Evolutionary conservation across 208 protist species (phyloP).

Genomic region (Wallacemonas sp.): DNA sequence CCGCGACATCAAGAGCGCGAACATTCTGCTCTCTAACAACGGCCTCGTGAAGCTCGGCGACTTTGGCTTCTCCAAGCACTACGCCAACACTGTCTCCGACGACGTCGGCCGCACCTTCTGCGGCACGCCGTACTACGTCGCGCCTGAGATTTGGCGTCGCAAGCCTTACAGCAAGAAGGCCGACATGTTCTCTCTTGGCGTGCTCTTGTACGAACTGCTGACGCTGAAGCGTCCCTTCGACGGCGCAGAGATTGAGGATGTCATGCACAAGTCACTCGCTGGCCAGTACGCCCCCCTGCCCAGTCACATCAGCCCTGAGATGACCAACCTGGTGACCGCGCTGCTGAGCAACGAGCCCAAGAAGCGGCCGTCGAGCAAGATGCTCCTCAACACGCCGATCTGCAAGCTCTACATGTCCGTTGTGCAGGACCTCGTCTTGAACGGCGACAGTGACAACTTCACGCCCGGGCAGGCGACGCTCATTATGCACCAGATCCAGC

Average conservation of each 20-base stretch:
- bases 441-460: slow-evolving; percentile 10
- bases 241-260: slow-evolving; percentile 41
- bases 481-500: slow-evolving; percentile 18
- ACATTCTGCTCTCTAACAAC: slow-evolving; percentile 64
- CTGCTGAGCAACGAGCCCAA: slow-evolving; percentile 26
- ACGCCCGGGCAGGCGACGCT: slow-evolving; percentile 15
- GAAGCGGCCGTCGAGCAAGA: slow-evolving; percentile 22
- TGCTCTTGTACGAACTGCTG: slow-evolving; percentile 77
- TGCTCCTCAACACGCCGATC: slow-evolving; percentile 25
- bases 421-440: slow-evolving; percentile 20
- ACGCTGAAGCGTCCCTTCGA: slow-evolving; percentile 69
- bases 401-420: slow-evolving; percentile 24
- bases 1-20: slow-evolving; percentile 75
- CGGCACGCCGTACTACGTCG: slow-evolving; percentile 89
- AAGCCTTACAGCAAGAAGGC: slow-evolving; percentile 88
- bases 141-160: slow-evolving; percentile 84
- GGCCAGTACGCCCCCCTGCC: slow-evolving; percentile 27
- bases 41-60: slow-evolving; percentile 80
- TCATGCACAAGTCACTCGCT: slow-evolving; percentile 40
- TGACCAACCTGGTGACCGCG: slow-evolving; percentile 26
- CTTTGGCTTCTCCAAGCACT: slow-evolving; percentile 70
- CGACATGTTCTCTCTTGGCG: slow-evolving; percentile 88
- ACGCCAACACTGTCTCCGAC: slow-evolving; percentile 38
- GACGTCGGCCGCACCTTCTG: slow-evolving; percentile 46
- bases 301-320: slow-evolving; percentile 23